Evolutionary conservation across 2,329 filamentous ascomycete species (phyloP), one percentile per base, ranked within the genome.

Genomic region (Nigrospora sphaerica): DNA sequence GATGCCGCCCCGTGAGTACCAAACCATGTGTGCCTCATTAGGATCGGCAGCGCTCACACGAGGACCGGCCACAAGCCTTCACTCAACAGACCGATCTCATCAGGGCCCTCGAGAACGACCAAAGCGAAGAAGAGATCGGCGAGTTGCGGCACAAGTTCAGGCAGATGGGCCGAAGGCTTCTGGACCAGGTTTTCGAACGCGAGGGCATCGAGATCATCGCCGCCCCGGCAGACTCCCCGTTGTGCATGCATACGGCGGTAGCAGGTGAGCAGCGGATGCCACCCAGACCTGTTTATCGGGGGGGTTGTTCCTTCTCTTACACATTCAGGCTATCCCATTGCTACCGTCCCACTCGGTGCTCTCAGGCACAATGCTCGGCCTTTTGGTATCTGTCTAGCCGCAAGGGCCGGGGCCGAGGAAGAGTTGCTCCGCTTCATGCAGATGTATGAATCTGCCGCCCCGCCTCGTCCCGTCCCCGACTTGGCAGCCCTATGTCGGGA

Each of bases 1-100:
- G 3, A 17, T 49, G 16, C 47, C 47, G 31, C 14, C 35, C 17
- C 47, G 44, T 46, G 34, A 32, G 47, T 42, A 12, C 12, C 23
- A 6, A 28, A 28, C 4, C 23, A 28, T 9, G 7, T 9, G 7
- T 7, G 4, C 23, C 4, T 28, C 23, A 6, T 9, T 28, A 10
- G 23, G 23, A 10, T 6, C 2, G 23, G 23, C 23, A 10, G 23
- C 23, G 23, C 23, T 28, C 23, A 28, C 23, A 28, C 7, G 23
- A 10, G 23, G 2, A 32, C 14, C 19, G 13, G 18, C 12, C 2
- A 7, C 34, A 14, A 42, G 23, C 17, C 3, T 35, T 28, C 28
- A 39, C 33, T 16, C 28, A 49, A 4, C 47, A 49, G 35, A 19
- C 19, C 17, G 37, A 40, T 12, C 38, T 48, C 13, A 37, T 45